Evolutionary conservation across 352 stramenopile species (phyloP), one percentile per base, ranked within the genome.

Genomic region (Globisporangium paroecandrum): DNA sequence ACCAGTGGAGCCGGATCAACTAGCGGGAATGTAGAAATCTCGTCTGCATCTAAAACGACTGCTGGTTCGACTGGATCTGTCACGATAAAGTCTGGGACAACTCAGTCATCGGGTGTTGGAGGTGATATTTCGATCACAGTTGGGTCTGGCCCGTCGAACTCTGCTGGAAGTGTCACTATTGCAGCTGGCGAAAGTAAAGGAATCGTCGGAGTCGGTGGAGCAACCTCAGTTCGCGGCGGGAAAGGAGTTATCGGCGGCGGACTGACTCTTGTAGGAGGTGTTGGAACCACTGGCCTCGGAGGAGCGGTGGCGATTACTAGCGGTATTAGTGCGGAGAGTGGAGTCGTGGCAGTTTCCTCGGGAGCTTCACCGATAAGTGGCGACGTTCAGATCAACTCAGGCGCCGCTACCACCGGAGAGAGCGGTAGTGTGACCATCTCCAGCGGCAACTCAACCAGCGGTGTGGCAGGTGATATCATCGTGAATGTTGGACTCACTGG

Each of bases 251-350:
- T 67, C 32, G 83, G 83, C 22, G 75, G 79, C 29, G 69, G 74
- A 56, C 49, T 74, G 20, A 76, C 51, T 53, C 58, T 91, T 27
- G 59, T 64, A 12, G 74, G 75, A 49, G 83, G 83, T 13, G 57
- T 64, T 55, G 80, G 77, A 4, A 77, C 68, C 34, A 76, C 75
- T 62, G 71, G 73, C 41, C 53, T 64, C 2, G 83, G 83, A 58
- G 83, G 83, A 32, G 66, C 66, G 8, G 68, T 91, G 41, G 47
- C 69, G 24, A 71, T 91, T 10, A 78, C 69, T 32, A 87, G 73
- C 55, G 83, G 83, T 22, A 66, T 62, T 22, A 79, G 76, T 36
- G 22, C n/a, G 41, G 68, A 46, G 29, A 51, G 61, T 13, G 78
- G 74, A 34, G 68, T 29, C 20, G 64, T 84, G 1, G 66, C 70